Conservation (phyloP, 2,329 filamentous ascomycete genomes). For the Alternaria gaisen region DNA sequence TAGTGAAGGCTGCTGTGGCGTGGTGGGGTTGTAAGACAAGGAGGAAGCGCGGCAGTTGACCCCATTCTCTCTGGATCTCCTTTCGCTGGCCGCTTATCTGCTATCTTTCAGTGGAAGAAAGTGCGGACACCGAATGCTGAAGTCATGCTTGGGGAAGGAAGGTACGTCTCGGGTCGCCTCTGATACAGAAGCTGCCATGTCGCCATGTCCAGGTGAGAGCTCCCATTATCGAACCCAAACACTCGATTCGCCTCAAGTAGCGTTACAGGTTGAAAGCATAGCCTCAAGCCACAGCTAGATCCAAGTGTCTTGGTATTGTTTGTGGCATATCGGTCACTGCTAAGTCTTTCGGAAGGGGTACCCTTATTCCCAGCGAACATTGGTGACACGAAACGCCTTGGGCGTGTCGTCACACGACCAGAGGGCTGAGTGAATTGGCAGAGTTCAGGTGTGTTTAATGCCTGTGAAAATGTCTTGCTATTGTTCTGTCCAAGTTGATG, state of each 20-base stretch:
- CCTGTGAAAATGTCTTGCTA: conserved; percentile 18
- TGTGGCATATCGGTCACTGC: neutral
- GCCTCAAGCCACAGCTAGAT: neutral
- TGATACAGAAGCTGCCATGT: conserved; percentile 1
- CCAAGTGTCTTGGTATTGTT: conserved; percentile 10
- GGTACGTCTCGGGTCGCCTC: neutral
- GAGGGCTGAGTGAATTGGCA: neutral
- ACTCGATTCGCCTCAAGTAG: neutral
- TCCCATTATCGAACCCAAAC: neutral
- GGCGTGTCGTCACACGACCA: neutral
- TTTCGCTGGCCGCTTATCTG: neutral
- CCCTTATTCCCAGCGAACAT: neutral
- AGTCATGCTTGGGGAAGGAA: neutral
- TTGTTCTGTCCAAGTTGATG: conserved; percentile 23
- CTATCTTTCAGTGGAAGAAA: neutral
- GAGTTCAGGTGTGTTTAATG: neutral
- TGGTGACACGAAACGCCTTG: neutral
- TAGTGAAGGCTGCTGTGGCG: neutral
- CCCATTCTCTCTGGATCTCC: neutral
- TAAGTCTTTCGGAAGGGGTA: neutral
- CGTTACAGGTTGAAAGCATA: neutral
- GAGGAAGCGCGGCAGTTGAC: neutral
- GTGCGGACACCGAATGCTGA: neutral
- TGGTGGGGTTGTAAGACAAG: neutral
- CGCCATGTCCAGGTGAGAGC: neutral